Percentiles rank a stretch among this genome's conserved stretches.
Conservation (phyloP, 2,329 filamentous ascomycete genomes). For the Sclerotinia glacialis region DNA sequence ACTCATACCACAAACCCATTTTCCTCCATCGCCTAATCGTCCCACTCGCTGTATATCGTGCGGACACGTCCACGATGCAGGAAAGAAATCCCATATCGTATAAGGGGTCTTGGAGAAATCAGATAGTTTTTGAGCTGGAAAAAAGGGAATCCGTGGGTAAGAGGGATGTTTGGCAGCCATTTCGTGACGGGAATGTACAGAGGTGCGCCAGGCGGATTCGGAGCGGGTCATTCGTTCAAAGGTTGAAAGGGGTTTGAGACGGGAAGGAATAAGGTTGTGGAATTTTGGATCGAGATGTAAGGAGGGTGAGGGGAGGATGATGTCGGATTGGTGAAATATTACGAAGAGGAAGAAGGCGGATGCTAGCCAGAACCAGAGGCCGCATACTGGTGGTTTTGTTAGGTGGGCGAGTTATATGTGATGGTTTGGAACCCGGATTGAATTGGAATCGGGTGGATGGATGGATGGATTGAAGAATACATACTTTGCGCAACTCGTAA, state of each 20-base stretch:
- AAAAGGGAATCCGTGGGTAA: conserved; percentile 32
- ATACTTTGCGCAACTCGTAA: conserved; percentile 32
- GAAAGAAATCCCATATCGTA: conserved; percentile 44
- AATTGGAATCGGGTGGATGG: background rate
- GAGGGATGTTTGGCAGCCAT: conserved; percentile 30
- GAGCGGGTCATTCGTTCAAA: conserved; percentile 32
- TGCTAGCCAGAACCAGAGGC: conserved; percentile 36
- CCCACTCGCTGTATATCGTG: conserved; percentile 44
- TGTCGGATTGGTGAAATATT: conserved; percentile 28
- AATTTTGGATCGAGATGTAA: background rate
- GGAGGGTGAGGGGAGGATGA: background rate
- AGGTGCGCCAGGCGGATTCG: conserved; percentile 30
- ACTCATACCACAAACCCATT: conserved; percentile 45
- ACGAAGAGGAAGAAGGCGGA: conserved; percentile 33
- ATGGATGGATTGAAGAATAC: background rate
- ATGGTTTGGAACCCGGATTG: background rate
- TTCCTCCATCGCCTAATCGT: conserved; percentile 44
- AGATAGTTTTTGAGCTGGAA: conserved; percentile 30
- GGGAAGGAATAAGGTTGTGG: background rate
- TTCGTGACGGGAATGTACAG: conserved; percentile 31
- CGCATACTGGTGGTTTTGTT: conserved; percentile 27
- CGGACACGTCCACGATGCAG: conserved; percentile 43
- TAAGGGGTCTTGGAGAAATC: conserved; percentile 37
- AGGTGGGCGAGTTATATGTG: background rate
- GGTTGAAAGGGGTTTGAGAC: conserved; percentile 24